These are phyloP conservation scores for Colletotrichum filicis DNA, from an alignment of 2,329 filamentous ascomycete genomes.

Conservation along the genomic window DNA sequence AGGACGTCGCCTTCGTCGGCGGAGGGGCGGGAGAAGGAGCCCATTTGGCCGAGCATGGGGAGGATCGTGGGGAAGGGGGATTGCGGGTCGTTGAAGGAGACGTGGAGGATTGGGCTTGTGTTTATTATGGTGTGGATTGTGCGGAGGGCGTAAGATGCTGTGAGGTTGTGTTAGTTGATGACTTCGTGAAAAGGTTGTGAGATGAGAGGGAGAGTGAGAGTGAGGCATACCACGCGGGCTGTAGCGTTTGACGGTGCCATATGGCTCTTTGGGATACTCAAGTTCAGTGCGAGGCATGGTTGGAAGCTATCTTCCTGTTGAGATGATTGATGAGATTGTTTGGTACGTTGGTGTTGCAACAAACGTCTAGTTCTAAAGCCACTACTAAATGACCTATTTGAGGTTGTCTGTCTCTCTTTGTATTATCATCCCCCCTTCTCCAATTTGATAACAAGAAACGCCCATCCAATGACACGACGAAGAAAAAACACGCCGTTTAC, in stretches of 20 bases:
- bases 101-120: slow-evolving; percentile 77
- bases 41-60: slow-evolving; percentile 89
- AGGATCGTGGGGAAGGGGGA: slow-evolving; percentile 81
- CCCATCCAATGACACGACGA: not conserved
- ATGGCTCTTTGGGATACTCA: slow-evolving; percentile 71
- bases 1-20: slow-evolving; percentile 71
- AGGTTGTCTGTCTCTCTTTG: not conserved
- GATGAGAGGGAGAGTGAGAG: no score
- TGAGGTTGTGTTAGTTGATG: slow-evolving; percentile 20
- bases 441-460: not conserved
- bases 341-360: not conserved
- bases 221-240: slow-evolving; percentile 66
- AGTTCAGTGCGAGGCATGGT: slow-evolving; percentile 56
- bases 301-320: not conserved
- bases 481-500: not conserved
- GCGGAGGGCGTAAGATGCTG: slow-evolving; percentile 77
- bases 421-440: not conserved
- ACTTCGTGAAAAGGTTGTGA: not conserved
- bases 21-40: slow-evolving; percentile 73
- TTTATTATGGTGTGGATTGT: slow-evolving; percentile 83
- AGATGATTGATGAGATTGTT: not conserved
- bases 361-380: not conserved
- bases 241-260: slow-evolving; percentile 76
- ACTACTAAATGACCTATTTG: not conserved
- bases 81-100: slow-evolving; percentile 76